Evolutionary conservation across 495 filamentous ascomycete genomes (phyloP), one percentile per base, ranked within the genome.

Genomic region (Annulohypoxylon nitens): DNA sequence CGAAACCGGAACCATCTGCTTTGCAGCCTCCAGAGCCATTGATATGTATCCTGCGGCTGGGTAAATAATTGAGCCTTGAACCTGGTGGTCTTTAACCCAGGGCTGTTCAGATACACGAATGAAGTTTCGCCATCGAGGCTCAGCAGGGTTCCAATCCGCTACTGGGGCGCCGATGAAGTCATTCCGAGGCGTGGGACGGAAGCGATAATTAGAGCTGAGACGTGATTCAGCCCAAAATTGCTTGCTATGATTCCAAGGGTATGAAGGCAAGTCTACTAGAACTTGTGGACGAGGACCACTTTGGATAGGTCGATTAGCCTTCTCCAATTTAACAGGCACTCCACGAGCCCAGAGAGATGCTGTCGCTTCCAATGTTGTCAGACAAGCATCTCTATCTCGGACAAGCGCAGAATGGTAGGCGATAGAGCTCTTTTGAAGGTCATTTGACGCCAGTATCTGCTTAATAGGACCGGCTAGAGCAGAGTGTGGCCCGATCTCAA

Each of bases 121-220:
- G 12, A 78, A 74, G 5, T 80, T 78, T 70, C 83, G 43, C 84
- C 79, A 85, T 50, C 85, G 68, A 0, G 83, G 86, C 12, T 82
- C 81, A 1, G 62, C 14, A 0, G 76, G 64, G 64, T 82, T 82
- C 41, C 61, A 78, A 0, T 83, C 73, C 0, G 61, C 30, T 0
- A 71, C 69, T 0, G 74, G 79, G 0, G 78, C 74, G 0, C 89
- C 89, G 0, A 91, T 75, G 0, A 90, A 62, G 71, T 88, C 85
- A 37, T 87, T 62, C 11, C 62, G 36, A 8, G 62, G 53, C 0
- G 26, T 33, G 3, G n/a, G 41, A 3, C 62, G 62, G 62, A 66
- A 61, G 6, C 69, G 55, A 23, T 61, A 50, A 4, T 58, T 37
- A 12, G 36, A 45, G 69, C 81, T 85, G 4, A 79, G 55, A 1